Evolutionary conservation across 2,329 filamentous ascomycete species (phyloP).

Genomic region (Samsoniella hepiali): DNA sequence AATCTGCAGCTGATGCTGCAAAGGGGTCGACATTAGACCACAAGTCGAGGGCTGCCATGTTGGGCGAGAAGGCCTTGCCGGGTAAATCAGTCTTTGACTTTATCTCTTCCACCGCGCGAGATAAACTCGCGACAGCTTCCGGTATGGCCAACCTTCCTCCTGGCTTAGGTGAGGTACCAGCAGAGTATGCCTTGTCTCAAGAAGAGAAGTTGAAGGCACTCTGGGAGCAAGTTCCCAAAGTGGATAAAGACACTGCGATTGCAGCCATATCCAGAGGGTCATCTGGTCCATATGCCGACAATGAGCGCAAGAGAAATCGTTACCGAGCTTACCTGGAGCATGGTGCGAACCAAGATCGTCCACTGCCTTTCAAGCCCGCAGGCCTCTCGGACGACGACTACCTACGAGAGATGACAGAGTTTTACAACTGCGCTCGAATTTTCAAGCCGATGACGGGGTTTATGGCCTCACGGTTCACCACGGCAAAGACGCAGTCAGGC

Average conservation of each 20-base stretch:
- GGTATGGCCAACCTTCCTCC: slow-evolving; percentile 75
- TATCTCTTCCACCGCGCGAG: slow-evolving; percentile 72
- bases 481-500: slow-evolving; percentile 47
- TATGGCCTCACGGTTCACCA: slow-evolving; percentile 93
- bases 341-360: slow-evolving; percentile 48
- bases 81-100: slow-evolving; percentile 97
- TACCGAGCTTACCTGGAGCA: slow-evolving; percentile 81
- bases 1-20: slow-evolving; percentile 73
- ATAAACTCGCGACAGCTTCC: slow-evolving; percentile 70
- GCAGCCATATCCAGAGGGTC: slow-evolving; percentile 65
- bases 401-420: slow-evolving; percentile 75
- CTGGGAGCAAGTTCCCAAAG: slow-evolving; percentile 56
- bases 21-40: slow-evolving; percentile 74
- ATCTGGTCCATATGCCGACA: slow-evolving; percentile 75
- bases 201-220: slow-evolving; percentile 59
- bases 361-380: slow-evolving; percentile 48
- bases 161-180: slow-evolving; percentile 70
- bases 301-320: slow-evolving; percentile 72
- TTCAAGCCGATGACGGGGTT: slow-evolving; percentile 89
- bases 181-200: slow-evolving; percentile 60
- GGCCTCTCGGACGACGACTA: slow-evolving; percentile 65
- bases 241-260: slow-evolving; percentile 64
- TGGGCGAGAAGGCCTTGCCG: slow-evolving; percentile 74
- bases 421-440: slow-evolving; percentile 61
- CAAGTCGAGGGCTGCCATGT: slow-evolving; percentile 69